Percentiles rank a stretch among this genome's conserved stretches.
Conservation (phyloP, 805 yeast genomes). For the Yamadazyma scolyti region DNA sequence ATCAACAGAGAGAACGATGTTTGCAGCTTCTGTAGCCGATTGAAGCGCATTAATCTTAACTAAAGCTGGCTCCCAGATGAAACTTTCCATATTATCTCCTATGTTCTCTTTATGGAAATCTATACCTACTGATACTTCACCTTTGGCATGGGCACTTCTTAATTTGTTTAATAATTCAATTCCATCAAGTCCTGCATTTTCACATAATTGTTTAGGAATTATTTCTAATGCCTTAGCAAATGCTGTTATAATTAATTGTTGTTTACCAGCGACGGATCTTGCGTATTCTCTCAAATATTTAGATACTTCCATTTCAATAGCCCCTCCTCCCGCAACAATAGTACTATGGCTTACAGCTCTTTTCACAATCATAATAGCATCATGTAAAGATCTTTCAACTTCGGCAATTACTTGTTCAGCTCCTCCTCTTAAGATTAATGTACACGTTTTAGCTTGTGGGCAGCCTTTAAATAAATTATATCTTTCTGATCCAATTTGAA, state of each 20-base stretch:
- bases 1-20: conserved; percentile 88
- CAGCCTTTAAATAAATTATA: conserved; percentile 92
- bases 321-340: conserved; percentile 99
- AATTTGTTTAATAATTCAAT: conserved; percentile 89
- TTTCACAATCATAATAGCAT: conserved; percentile 97
- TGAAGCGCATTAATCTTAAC: conserved; percentile 91
- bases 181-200: conserved; percentile 98
- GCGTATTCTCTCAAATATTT: conserved; percentile 83
- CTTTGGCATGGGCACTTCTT: conserved; percentile 92
- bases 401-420: conserved; percentile 98
- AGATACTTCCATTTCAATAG: conserved; percentile 96
- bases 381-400: conserved; percentile 95
- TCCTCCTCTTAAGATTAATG: conserved; percentile 92
- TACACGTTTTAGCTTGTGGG: conserved; percentile 89
- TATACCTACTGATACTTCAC: conserved; percentile 88
- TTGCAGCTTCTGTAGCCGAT: conserved; percentile 97
- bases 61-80: conserved; percentile 97
- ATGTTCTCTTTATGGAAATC: conserved; percentile 83
- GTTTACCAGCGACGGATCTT: conserved; percentile 89
- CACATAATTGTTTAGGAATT: conserved; percentile 96
- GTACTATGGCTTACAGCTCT: conserved; percentile 83
- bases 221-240: conserved; percentile 94
- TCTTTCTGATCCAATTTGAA: conserved; percentile 94
- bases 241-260: conserved; percentile 87
- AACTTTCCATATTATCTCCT: conserved; percentile 78